These are phyloP conservation scores for Heterobasidion parviporum DNA, from an alignment of 1,284 basidiomycete species.

Conservation along the genomic window DNA sequence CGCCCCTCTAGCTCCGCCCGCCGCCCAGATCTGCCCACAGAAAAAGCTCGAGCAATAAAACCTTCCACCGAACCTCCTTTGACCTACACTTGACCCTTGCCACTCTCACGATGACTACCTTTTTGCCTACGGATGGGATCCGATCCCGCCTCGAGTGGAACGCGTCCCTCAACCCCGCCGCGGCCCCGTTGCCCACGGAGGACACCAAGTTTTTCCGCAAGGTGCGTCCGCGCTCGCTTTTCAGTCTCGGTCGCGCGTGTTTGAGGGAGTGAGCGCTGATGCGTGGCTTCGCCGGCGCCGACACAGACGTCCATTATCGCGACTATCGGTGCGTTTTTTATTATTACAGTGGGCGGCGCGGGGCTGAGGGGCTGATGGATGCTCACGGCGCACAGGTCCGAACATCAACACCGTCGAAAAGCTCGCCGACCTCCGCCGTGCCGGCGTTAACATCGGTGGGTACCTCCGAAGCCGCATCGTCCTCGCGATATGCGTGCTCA, in stretches of 20 bases:
- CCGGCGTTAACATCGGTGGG: conserved; percentile 94
- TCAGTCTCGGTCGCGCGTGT: conserved; percentile 3
- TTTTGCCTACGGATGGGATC: conserved; percentile 34
- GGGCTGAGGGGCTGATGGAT: conserved; percentile 2
- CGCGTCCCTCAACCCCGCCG: conserved; percentile 68
- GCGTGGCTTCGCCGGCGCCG: not conserved
- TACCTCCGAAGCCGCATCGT: not conserved
- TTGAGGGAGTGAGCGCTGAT: not conserved
- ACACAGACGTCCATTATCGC: conserved; percentile 89
- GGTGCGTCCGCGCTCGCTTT: conserved; percentile 36
- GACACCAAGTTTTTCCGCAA: conserved; percentile 85
- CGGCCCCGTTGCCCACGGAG: conserved; percentile 59
- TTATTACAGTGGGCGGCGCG: not conserved
- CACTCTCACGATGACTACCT: conserved; percentile 15
- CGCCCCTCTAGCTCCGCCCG: not conserved
- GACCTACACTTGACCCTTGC: not conserved
- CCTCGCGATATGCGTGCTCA: conserved; percentile 6
- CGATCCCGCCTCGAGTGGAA: conserved; percentile 90
- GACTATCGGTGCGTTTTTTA: conserved; percentile 69
- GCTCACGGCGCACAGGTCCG: conserved; percentile 50
- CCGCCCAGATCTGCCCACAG: too few relatives aligned
- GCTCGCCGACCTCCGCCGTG: conserved; percentile 72
- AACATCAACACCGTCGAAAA: conserved; percentile 89
- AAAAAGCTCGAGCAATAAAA: not conserved
- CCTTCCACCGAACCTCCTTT: too few relatives aligned